A percentile compares a stretch with the other conserved stretches of the same genome.
Conservation (phyloP, 305 asterid species). For the Rubia tinctorum region DNA sequence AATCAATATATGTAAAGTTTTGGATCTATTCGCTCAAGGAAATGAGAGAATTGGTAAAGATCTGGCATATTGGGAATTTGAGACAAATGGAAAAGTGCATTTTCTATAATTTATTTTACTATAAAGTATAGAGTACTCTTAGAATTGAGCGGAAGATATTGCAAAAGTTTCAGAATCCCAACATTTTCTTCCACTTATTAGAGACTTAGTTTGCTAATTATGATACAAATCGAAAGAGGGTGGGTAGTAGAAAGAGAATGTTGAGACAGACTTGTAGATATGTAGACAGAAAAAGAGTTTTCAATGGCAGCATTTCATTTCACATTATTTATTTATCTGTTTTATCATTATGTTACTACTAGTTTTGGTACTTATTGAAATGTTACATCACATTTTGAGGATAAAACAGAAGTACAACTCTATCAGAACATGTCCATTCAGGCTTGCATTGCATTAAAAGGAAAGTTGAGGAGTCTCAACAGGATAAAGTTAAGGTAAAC, state of each 20-base stretch:
- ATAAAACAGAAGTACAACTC: too few relatives aligned
- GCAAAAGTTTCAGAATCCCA: not conserved
- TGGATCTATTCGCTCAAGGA: too few relatives aligned
- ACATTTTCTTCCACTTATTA: not conserved
- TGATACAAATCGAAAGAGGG: not conserved
- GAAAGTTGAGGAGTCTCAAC: not conserved
- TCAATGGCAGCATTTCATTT: too few relatives aligned
- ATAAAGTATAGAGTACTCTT: not conserved
- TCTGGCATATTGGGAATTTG: not conserved
- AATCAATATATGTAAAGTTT: not conserved
- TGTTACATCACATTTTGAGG: too few relatives aligned
- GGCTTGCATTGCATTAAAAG: too few relatives aligned
- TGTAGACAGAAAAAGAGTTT: not conserved
- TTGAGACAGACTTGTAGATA: not conserved
- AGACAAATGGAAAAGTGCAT: too few relatives aligned
- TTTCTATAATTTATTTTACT: not conserved
- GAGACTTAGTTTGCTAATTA: not conserved
- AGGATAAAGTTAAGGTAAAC: not conserved
- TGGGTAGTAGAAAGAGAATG: not conserved
- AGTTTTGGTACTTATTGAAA: too few relatives aligned
- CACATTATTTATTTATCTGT: too few relatives aligned
- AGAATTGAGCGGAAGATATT: not conserved
- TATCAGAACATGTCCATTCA: too few relatives aligned
- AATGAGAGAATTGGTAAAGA: not conserved
- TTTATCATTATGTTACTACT: too few relatives aligned